phyloP scores from a whole-genome alignment of 768 basidiomycete species.

The Termitomyces bulborhizus region DNA sequence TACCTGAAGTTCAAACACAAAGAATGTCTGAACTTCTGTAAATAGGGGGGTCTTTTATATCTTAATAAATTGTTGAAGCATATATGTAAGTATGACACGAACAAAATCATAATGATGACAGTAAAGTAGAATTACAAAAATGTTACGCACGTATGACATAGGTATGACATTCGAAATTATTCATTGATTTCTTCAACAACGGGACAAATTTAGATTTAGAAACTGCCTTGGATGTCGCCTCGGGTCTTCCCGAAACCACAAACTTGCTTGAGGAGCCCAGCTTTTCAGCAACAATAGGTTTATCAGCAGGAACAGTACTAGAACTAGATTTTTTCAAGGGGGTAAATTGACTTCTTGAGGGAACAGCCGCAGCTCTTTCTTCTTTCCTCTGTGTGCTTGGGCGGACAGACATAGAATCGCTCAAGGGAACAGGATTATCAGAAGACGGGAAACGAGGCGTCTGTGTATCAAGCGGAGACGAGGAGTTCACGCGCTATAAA shows the following conservation, averaged over 20 bases:
- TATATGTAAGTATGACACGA: too few species aligned
- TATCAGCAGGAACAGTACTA: background rate
- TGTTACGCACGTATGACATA: too few species aligned
- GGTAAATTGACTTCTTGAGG: background rate
- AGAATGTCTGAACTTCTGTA: too few species aligned
- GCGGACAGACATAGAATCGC: background rate
- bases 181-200: too few species aligned
- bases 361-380: background rate
- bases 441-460: background rate
- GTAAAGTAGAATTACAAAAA: too few species aligned
- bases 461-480: background rate
- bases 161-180: too few species aligned
- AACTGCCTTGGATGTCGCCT: background rate
- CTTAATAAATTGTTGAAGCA: too few species aligned
- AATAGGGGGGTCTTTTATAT: too few species aligned
- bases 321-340: background rate
- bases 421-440: background rate
- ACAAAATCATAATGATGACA: too few species aligned
- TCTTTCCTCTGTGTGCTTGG: background rate
- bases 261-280: background rate
- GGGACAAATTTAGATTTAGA: background rate
- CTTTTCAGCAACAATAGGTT: background rate
- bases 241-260: background rate
- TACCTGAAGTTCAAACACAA: too few species aligned
- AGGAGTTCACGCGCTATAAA: slow-evolving; percentile 3